Evolutionary conservation across 257 asterid genomes (phyloP).

Genomic region (Perilla frutescens): DNA sequence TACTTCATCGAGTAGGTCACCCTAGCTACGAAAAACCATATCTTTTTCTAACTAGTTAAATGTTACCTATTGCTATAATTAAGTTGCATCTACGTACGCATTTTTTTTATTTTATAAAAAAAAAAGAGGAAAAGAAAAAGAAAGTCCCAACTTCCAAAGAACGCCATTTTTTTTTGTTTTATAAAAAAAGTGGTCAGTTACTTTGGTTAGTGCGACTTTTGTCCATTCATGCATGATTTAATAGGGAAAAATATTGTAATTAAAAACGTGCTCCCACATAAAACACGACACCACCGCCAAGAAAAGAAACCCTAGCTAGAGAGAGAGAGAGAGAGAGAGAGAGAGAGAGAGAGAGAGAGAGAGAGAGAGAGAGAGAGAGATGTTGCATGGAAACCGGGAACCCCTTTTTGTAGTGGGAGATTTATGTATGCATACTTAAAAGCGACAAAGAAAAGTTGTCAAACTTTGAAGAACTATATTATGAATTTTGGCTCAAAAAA

Average conservation of each 20-base stretch:
- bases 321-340: background rate
- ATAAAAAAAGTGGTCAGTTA: background rate
- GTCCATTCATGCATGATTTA: background rate
- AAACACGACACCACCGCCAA: background rate
- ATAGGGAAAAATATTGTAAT: background rate
- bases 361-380: background rate
- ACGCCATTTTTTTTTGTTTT: too few species aligned
- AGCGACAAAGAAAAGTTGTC: background rate
- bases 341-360: background rate
- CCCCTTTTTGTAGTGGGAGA: conserved; percentile 22
- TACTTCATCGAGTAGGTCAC: too few species aligned
- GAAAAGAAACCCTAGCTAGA: background rate
- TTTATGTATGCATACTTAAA: background rate
- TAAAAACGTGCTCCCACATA: background rate
- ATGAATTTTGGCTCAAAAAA: too few species aligned
- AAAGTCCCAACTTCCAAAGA: too few species aligned
- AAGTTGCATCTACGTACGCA: too few species aligned
- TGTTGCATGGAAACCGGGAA: conserved; percentile 9
- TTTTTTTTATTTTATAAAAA: too few species aligned
- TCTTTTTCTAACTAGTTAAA: too few species aligned
- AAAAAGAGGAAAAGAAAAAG: too few species aligned
- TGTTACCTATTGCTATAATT: too few species aligned
- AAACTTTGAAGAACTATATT: background rate
- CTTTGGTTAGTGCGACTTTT: background rate
- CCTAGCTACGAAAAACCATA: too few species aligned